phyloP scores from a whole-genome alignment of 768 basidiomycete genomes.

The Tylopilus intermedius region DNA sequence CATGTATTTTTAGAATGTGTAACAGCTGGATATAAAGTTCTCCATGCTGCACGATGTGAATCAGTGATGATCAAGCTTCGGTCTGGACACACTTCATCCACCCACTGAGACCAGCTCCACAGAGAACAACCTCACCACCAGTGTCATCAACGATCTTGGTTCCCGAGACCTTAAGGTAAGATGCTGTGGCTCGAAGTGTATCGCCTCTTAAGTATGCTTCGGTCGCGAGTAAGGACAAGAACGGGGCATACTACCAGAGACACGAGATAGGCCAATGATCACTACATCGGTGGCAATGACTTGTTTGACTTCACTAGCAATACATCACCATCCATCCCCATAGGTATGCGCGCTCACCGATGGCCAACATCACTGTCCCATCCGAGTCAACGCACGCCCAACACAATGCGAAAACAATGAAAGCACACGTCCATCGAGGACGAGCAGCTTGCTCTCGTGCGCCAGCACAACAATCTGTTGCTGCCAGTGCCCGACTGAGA shows the following conservation, averaged over 20 bases:
- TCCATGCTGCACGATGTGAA: slow-evolving; percentile 50
- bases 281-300: background rate
- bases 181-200: slow-evolving; percentile 20
- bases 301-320: too few relatives aligned
- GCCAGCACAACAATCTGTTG: slow-evolving; percentile 46
- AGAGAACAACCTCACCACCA: slow-evolving; percentile 53
- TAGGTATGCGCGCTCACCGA: background rate
- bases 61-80: background rate
- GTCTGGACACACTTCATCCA: slow-evolving; percentile 71
- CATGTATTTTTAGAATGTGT: too few relatives aligned
- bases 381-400: too few relatives aligned
- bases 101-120: slow-evolving; percentile 76
- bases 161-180: slow-evolving; percentile 52
- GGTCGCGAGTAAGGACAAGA: background rate
- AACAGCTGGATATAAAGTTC: slow-evolving; percentile 74
- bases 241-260: background rate
- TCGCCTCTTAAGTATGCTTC: too few relatives aligned
- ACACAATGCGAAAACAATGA: too few relatives aligned
- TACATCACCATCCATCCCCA: background rate
- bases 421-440: slow-evolving; percentile 37
- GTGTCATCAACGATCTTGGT: slow-evolving; percentile 55
- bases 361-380: slow-evolving; percentile 7
- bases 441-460: slow-evolving; percentile 39
- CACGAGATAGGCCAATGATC: background rate
- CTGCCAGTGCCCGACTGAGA: slow-evolving; percentile 43